These are phyloP conservation scores for Lumnitzera littorea DNA, from an alignment of 345 rosid species.

Conservation along the genomic window DNA sequence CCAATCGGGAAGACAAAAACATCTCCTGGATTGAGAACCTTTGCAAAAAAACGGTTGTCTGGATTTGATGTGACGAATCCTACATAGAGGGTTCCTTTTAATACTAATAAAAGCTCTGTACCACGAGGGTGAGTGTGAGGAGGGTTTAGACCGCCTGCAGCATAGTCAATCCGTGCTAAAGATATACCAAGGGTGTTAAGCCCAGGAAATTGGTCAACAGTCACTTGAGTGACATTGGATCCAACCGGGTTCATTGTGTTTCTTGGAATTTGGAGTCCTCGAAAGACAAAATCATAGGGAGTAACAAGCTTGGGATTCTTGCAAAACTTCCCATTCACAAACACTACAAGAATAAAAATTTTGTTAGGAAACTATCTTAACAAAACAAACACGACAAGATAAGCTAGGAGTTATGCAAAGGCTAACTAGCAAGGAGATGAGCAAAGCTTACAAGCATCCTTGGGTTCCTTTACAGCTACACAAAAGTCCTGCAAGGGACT, in stretches of 20 bases:
- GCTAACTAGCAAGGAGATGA: no score
- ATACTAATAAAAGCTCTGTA: slow-evolving; percentile 7
- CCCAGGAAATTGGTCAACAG: slow-evolving; percentile 8
- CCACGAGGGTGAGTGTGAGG: slow-evolving; percentile 18
- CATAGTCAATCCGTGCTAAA: slow-evolving; percentile 11
- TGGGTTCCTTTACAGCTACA: no score
- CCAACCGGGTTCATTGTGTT: slow-evolving; percentile 14
- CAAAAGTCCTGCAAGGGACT: no score
- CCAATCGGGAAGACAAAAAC: slow-evolving; percentile 19
- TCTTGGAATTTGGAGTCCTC: slow-evolving; percentile 5
- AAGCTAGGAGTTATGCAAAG: no score
- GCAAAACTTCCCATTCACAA: slow-evolving; percentile 19
- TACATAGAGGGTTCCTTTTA: slow-evolving; percentile 12
- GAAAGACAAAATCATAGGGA: slow-evolving; percentile 9
- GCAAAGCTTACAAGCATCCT: no score
- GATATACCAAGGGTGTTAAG: slow-evolving; percentile 19
- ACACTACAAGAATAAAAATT: slow-evolving; percentile 14
- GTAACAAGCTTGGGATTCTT: slow-evolving; percentile 10
- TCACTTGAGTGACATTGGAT: slow-evolving; percentile 6
- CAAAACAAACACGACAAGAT: slow-evolving; percentile 6
- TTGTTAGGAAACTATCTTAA: slow-evolving; percentile 14
- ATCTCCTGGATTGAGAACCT: slow-evolving; percentile 12
- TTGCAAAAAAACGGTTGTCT: slow-evolving; percentile 15
- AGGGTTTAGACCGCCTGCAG: slow-evolving; percentile 11
- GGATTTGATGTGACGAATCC: slow-evolving; percentile 20